Conservation (phyloP, 148 eudicot species). For the Heliosperma pusillum region DNA sequence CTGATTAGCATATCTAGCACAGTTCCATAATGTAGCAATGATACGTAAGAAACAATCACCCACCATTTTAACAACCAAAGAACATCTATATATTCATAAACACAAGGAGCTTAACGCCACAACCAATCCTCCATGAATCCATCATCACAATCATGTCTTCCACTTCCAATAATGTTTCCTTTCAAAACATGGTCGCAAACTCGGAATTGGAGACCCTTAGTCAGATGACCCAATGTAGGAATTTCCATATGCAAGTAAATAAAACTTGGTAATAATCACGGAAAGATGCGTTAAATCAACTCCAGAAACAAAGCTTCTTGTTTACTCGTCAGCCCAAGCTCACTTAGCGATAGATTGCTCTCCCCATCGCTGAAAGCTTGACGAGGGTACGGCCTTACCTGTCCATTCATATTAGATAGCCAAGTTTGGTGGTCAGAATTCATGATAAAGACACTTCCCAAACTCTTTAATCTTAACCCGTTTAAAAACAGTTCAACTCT, state of each 20-base stretch:
- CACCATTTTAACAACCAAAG: not conserved
- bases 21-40: not conserved
- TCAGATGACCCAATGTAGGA: not conserved
- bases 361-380: conserved; percentile 77
- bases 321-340: conserved; percentile 85
- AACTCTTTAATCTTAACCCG: not conserved
- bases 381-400: conserved; percentile 95
- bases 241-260: conserved; percentile 22
- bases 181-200: conserved; percentile 7
- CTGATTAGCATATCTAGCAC: not conserved
- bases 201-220: conserved; percentile 7
- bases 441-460: not conserved
- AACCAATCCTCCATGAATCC: conserved; percentile 2
- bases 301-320: conserved; percentile 95
- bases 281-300: conserved; percentile 41
- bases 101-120: conserved; percentile 5
- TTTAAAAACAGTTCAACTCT: not conserved
- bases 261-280: conserved; percentile 14
- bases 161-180: conserved; percentile 13
- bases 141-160: conserved; percentile 8
- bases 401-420: conserved; percentile 13
- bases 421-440: not conserved
- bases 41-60: not conserved
- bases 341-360: conserved; percentile 48
- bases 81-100: conserved; percentile 8